A percentile compares a stretch with the other conserved stretches of the same genome.
Evolutionary conservation across 768 basidiomycete genomes (phyloP).

Genomic region (Pleurotus sapidus): DNA sequence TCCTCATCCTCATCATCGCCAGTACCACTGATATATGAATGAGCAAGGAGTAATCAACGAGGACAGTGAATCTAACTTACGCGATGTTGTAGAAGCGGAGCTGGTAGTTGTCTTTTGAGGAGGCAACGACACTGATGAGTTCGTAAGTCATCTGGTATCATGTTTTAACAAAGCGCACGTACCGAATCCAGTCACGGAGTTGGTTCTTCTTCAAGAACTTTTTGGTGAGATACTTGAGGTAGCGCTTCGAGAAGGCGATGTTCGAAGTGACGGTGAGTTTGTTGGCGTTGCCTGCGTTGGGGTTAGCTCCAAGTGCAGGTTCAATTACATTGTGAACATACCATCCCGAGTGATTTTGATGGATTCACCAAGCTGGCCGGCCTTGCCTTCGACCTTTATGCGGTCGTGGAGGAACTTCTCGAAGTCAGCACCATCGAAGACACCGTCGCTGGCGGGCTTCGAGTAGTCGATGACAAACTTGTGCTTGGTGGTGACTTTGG

Average conservation of each 20-base stretch:
- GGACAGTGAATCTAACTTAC: slow-evolving; percentile 39
- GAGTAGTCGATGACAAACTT: slow-evolving; percentile 88
- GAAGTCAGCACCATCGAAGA: slow-evolving; percentile 60
- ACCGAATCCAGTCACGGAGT: slow-evolving; percentile 96
- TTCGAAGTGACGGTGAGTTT: slow-evolving; percentile 80
- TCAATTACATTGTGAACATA: slow-evolving; percentile 30
- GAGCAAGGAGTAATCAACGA: slow-evolving; percentile 9
- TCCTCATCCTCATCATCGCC: slow-evolving; percentile 37
- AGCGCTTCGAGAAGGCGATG: slow-evolving; percentile 93
- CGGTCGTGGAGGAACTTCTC: slow-evolving; percentile 92
- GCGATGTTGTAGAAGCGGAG: slow-evolving; percentile 94
- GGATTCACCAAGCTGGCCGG: slow-evolving; percentile 87
- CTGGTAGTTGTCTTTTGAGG: slow-evolving; percentile 90
- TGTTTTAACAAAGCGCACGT: slow-evolving; percentile 12
- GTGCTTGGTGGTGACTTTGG: slow-evolving; percentile 55
- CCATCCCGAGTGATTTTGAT: slow-evolving; percentile 88
- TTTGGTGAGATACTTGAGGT: slow-evolving; percentile 98
- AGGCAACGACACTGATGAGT: slow-evolving; percentile 75
- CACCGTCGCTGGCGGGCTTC: slow-evolving; percentile 62
- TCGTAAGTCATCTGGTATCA: not conserved
- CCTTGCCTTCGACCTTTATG: slow-evolving; percentile 91
- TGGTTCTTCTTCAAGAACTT: slow-evolving; percentile 98
- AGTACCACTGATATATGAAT: slow-evolving; percentile 19
- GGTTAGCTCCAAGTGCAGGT: not conserved
- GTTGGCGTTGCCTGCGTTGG: slow-evolving; percentile 59